Evolutionary conservation across 495 filamentous ascomycete species (phyloP), one percentile per base, ranked within the genome.

Genomic region (Pyrenopolyporus hunteri): DNA sequence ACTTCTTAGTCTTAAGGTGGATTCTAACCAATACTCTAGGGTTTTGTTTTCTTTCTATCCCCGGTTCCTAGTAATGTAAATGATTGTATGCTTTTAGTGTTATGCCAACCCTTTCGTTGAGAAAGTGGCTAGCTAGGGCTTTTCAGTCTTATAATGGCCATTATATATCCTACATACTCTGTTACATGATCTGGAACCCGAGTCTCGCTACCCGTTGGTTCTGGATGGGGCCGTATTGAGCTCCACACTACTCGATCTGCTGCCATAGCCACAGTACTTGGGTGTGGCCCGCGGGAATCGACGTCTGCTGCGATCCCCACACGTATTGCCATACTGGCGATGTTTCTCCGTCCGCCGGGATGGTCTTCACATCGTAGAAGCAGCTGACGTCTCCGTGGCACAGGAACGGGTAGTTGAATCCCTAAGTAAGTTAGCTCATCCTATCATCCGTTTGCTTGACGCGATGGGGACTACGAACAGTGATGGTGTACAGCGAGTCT

Each of bases 361-460:
- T 16, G 25, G 17, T 14, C 50, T 64, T 64, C 20, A 72, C 59
- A 35, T 76, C 73, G 33, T 70, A 74, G 49, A 39, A 65, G 66
- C 73, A 76, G 64, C 59, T 54, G 4, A 63, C 25, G 17, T 74
- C 65, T 1, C 70, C 70, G 56, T 66, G 72, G 64, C 73, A 76
- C 6, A 76, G 29, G 44, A 73, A 73, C 2, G 73, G 58, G 44
- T 67, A 54, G 1, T 59, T 62, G 35, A 72, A 63, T 10, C 73
- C 73, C 37, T 67, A 46, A 29, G 56, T 64, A 14, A 28, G 55
- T 58, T 44, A 52, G 57, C 2, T 26, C 14, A 19, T 44, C 2
- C 11, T 16, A 8, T 37, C 11, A 39, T 17, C 14, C 14, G 20
- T 19, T 20, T 29, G n/a, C n/a, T n/a, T 29, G 9, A 20, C 20